These are phyloP conservation scores for Reutealis trisperma DNA, from an alignment of 345 rosid species.

Conservation along the genomic window DNA sequence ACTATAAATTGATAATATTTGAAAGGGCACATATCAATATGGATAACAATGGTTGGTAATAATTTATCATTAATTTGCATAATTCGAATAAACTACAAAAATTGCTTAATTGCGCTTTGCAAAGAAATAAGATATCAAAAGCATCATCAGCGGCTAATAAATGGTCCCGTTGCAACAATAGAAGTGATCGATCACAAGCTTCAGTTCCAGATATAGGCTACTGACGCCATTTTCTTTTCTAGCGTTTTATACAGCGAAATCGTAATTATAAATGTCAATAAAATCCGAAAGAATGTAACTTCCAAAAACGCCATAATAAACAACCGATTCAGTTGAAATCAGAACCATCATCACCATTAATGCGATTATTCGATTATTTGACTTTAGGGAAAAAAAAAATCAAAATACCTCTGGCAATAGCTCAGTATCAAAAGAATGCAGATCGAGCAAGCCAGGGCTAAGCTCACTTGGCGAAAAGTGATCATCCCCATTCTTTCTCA, in stretches of 20 bases:
- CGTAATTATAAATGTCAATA: background rate
- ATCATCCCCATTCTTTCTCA: conserved; percentile 44
- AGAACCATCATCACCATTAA: background rate
- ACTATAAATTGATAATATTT: background rate
- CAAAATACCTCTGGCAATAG: conserved; percentile 43
- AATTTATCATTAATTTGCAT: too few species aligned
- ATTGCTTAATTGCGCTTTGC: background rate
- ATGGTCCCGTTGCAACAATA: background rate
- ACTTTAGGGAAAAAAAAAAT: background rate
- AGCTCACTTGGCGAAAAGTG: conserved; percentile 34
- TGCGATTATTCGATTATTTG: background rate
- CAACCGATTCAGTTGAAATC: background rate
- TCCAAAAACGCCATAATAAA: background rate
- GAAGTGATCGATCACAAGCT: background rate
- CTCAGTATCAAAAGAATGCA: conserved; percentile 63
- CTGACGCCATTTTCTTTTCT: background rate
- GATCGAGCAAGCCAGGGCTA: conserved; percentile 61
- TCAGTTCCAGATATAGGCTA: background rate
- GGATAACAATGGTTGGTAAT: too few species aligned
- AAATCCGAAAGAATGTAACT: background rate
- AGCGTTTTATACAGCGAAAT: background rate
- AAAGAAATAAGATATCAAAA: too few species aligned
- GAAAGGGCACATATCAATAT: background rate
- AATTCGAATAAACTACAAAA: background rate
- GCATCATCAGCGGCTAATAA: background rate